Evolutionary conservation across 2,329 filamentous ascomycete genomes (phyloP).

Genomic region (Xylariaceae sp.): DNA sequence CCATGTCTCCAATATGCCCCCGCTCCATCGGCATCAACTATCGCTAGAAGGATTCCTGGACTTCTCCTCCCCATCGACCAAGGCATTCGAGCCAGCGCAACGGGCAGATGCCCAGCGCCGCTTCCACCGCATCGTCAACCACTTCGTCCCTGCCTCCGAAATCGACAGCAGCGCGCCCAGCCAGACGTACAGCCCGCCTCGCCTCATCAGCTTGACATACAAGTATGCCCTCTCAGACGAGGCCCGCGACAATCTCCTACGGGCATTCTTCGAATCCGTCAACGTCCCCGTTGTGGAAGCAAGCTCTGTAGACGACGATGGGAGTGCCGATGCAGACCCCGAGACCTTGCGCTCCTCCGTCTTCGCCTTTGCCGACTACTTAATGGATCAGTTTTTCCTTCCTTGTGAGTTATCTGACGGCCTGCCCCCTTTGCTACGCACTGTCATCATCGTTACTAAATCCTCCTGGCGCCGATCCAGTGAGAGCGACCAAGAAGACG

Average conservation of each 20-base stretch:
- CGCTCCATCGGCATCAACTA: conserved; percentile 15
- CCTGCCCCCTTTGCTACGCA: neutral
- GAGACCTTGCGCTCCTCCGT: conserved; percentile 17
- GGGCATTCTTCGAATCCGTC: conserved; percentile 26
- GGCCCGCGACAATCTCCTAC: conserved; percentile 25
- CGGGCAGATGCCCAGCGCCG: conserved; percentile 11
- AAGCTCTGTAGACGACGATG: conserved; percentile 3
- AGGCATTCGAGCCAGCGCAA: conserved; percentile 8
- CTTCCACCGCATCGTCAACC: conserved; percentile 20
- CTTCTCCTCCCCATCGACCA: conserved; percentile 2
- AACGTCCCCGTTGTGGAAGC: conserved; percentile 12
- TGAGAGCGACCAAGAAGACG: conserved; percentile 26
- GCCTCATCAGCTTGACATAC: conserved; percentile 26
- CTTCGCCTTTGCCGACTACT: conserved; percentile 26
- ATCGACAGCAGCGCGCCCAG: conserved; percentile 7
- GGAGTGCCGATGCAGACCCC: conserved; percentile 14
- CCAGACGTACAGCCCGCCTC: conserved; percentile 22
- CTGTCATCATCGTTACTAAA: conserved; percentile 2
- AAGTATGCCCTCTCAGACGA: conserved; percentile 24
- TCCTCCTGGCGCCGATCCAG: conserved; percentile 14
- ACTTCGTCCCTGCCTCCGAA: conserved; percentile 14
- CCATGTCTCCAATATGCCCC: conserved; percentile 1
- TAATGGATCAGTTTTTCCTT: conserved; percentile 29
- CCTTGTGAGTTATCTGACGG: conserved; percentile 17
- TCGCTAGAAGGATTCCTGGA: conserved; percentile 17